These are phyloP conservation scores for Cercospora berteroae DNA, from an alignment of 2,329 filamentous ascomycete species.

Conservation along the genomic window DNA sequence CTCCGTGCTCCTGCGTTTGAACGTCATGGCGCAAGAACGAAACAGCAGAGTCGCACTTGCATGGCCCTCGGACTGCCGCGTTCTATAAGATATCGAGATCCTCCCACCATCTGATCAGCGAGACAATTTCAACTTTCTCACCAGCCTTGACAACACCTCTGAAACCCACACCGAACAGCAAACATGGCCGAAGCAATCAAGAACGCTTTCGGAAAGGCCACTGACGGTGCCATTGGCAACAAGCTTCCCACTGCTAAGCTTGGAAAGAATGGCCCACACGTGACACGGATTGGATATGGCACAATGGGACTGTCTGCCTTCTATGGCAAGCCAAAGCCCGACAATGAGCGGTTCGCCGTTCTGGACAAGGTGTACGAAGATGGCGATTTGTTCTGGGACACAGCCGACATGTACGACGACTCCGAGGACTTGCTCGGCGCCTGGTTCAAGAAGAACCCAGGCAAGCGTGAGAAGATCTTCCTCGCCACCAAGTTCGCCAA, in stretches of 20 bases:
- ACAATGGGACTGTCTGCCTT: conserved; percentile 52
- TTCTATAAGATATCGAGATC: not conserved
- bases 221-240: conserved; percentile 28
- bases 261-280: conserved; percentile 53
- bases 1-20: not conserved
- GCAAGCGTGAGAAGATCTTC: conserved; percentile 50
- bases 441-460: conserved; percentile 46
- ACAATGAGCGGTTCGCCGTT: conserved; percentile 52
- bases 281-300: conserved; percentile 54
- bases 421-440: conserved; percentile 31
- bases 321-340: conserved; percentile 50
- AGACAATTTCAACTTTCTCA: not conserved
- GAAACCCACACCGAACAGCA: not conserved
- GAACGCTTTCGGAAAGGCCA: conserved; percentile 27
- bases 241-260: conserved; percentile 48
- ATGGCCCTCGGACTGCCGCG: not conserved
- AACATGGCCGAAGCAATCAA: conserved; percentile 22
- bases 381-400: conserved; percentile 55
- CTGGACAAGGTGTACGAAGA: conserved; percentile 53
- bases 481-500: conserved; percentile 56
- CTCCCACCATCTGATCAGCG: not conserved
- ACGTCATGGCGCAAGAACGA: not conserved
- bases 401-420: conserved; percentile 41
- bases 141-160: not conserved
- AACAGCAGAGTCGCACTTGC: not conserved